These are phyloP conservation scores for Saccharum officinarum DNA, from an alignment of 176 grass and related monocot genomes.

Conservation along the genomic window DNA sequence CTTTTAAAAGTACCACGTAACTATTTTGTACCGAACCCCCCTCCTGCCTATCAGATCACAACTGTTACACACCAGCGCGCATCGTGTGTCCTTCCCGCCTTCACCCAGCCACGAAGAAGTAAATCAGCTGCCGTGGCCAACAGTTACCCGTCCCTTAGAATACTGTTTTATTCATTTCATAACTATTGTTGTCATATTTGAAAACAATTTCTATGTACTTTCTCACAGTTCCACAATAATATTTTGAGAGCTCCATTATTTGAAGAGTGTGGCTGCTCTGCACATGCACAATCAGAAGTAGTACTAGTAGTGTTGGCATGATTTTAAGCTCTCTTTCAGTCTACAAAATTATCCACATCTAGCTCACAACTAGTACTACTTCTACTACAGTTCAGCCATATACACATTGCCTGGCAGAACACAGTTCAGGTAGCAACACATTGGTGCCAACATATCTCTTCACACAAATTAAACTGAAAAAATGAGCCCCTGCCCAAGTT, in stretches of 20 bases:
- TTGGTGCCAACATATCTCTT: neutral
- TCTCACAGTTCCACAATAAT: neutral
- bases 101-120: no score
- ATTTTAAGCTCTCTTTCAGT: neutral
- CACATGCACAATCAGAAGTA: neutral
- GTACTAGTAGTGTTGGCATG: neutral
- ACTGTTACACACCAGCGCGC: no score
- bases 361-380: slow-evolving; percentile 1
- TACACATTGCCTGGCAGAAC: slow-evolving; percentile 1
- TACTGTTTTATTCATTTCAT: no score
- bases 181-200: neutral
- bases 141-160: no score
- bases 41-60: no score
- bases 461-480: neutral
- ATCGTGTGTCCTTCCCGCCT: no score
- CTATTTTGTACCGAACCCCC: no score
- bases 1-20: no score
- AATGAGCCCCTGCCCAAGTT: neutral
- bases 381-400: neutral
- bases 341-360: neutral
- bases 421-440: slow-evolving; percentile 7
- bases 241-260: neutral
- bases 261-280: neutral
- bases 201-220: neutral
- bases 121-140: no score